A percentile compares a stretch with the other conserved stretches of the same genome.
phyloP scores from a whole-genome alignment of 192 early-diverging fungal genomes.

The Radiomyces spectabilis region DNA sequence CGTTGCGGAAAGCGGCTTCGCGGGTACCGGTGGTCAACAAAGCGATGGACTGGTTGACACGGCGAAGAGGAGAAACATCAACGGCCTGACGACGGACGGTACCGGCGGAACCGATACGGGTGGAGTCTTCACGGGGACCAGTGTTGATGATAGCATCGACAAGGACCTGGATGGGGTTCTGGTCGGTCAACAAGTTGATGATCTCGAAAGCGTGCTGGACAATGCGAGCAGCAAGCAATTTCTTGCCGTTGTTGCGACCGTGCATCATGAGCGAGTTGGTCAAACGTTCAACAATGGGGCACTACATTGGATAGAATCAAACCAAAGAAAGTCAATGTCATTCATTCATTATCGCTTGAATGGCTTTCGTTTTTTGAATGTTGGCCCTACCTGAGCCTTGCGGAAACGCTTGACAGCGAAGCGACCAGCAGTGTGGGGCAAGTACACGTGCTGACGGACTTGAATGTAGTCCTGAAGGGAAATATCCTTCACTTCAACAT shows the following conservation, averaged over 20 bases:
- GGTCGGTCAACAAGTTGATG: slow-evolving; percentile 96
- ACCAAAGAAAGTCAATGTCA: not conserved
- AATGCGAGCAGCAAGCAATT: slow-evolving; percentile 97
- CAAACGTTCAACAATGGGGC: slow-evolving; percentile 97
- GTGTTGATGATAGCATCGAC: slow-evolving; percentile 99
- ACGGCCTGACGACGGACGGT: slow-evolving; percentile 99
- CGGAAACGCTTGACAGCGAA: slow-evolving; percentile 96
- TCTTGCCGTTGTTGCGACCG: slow-evolving; percentile 99
- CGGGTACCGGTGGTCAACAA: slow-evolving; percentile 95
- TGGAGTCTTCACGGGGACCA: slow-evolving; percentile 98
- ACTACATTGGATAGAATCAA: no score
- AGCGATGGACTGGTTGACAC: slow-evolving; percentile 95
- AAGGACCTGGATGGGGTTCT: slow-evolving; percentile 97
- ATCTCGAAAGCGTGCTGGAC: slow-evolving; percentile 99
- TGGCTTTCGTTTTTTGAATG: not conserved
- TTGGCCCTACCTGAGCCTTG: slow-evolving; percentile 75
- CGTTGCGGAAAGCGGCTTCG: slow-evolving; percentile 99
- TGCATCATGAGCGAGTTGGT: slow-evolving; percentile 99
- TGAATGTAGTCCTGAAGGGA: slow-evolving; percentile 88
- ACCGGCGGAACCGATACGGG: slow-evolving; percentile 97
- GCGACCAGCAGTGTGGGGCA: slow-evolving; percentile 97
- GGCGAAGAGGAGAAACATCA: slow-evolving; percentile 96
- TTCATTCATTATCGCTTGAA: not conserved
- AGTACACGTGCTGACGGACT: slow-evolving; percentile 88
- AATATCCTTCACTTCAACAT: slow-evolving; percentile 86